Percentiles rank a stretch among this genome's conserved stretches.
phyloP scores from a whole-genome alignment of 2,329 filamentous ascomycete species.

The Aaosphaeria arxii region DNA sequence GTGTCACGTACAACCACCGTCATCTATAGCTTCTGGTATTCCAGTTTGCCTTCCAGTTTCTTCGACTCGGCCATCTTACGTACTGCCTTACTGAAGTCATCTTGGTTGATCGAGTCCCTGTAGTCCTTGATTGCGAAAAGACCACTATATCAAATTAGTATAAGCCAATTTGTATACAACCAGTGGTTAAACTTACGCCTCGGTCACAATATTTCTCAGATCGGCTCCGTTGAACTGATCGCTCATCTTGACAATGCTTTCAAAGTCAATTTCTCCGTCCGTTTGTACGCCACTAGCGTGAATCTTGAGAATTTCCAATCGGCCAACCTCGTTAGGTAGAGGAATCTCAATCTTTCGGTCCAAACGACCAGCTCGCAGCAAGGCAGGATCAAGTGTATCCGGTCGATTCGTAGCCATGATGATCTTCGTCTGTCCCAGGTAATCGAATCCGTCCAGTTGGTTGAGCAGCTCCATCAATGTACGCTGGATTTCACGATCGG shows the following conservation, averaged over 20 bases:
- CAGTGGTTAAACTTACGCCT: constrained; percentile 67
- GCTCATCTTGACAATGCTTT: constrained; percentile 99
- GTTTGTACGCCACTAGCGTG: constrained; percentile 82
- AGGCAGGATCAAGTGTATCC: constrained; percentile 89
- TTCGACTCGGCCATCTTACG: constrained; percentile 96
- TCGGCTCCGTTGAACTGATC: constrained; percentile 97
- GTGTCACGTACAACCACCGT: neutral
- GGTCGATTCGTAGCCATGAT: constrained; percentile 99
- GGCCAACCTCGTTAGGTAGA: constrained; percentile 92
- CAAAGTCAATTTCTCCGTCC: constrained; percentile 96
- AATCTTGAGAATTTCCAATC: constrained; percentile 97
- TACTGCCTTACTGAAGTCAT: constrained; percentile 99
- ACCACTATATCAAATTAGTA: constrained; percentile 56
- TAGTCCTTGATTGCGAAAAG: constrained; percentile 99
- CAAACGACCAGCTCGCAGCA: constrained; percentile 87
- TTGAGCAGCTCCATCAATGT: constrained; percentile 98
- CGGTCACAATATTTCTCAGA: constrained; percentile 94
- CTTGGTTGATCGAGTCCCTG: constrained; percentile 91
- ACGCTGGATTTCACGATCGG: constrained; percentile 96
- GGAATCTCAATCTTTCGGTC: constrained; percentile 98
- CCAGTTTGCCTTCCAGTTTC: constrained; percentile 97
- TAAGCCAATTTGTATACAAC: neutral
- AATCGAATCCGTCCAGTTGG: constrained; percentile 98
- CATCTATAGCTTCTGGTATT: constrained; percentile 87
- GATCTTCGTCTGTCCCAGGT: constrained; percentile 98